Conservation (phyloP, 2,329 filamentous ascomycete genomes). For the Sphaerostilbella broomeana region DNA sequence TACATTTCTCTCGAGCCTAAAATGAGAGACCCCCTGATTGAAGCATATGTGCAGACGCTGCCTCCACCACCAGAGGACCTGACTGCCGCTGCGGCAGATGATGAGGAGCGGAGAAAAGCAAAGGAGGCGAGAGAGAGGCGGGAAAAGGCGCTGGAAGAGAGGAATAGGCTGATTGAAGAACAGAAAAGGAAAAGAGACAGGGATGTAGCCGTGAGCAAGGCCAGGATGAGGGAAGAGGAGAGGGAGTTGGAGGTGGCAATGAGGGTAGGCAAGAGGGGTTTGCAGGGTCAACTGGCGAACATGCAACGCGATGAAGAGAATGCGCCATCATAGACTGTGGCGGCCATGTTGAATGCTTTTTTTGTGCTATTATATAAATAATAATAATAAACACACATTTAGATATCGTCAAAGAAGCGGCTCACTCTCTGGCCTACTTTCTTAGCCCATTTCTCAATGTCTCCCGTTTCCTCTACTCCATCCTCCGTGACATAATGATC, state of each 20-base stretch:
- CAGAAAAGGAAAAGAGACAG: slow-evolving; percentile 55
- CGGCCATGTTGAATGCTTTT: not conserved
- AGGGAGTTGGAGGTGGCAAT: slow-evolving; percentile 62
- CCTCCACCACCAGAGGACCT: slow-evolving; percentile 47
- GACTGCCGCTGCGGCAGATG: slow-evolving; percentile 37
- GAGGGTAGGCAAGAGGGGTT: slow-evolving; percentile 59
- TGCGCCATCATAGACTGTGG: slow-evolving; percentile 14
- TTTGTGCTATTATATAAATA: not conserved
- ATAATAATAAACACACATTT: slow-evolving; percentile 2
- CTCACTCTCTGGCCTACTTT: slow-evolving; percentile 31
- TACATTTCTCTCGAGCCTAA: slow-evolving; percentile 60
- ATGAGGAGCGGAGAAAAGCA: slow-evolving; percentile 44
- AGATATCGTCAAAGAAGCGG: slow-evolving; percentile 38
- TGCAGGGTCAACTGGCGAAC: slow-evolving; percentile 52
- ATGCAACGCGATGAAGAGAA: slow-evolving; percentile 21
- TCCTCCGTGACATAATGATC: slow-evolving; percentile 50
- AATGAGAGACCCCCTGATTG: slow-evolving; percentile 57
- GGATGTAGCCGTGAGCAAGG: slow-evolving; percentile 54
- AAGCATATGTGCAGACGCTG: slow-evolving; percentile 59
- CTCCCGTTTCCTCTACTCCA: slow-evolving; percentile 34
- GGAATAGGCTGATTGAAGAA: slow-evolving; percentile 55
- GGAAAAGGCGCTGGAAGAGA: slow-evolving; percentile 61
- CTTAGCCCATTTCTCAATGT: slow-evolving; percentile 35
- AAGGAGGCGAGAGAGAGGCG: slow-evolving; percentile 48
- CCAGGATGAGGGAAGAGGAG: slow-evolving; percentile 58